Conservation (phyloP, 2,329 filamentous ascomycete genomes). For the Incumbomyces delicatus region DNA sequence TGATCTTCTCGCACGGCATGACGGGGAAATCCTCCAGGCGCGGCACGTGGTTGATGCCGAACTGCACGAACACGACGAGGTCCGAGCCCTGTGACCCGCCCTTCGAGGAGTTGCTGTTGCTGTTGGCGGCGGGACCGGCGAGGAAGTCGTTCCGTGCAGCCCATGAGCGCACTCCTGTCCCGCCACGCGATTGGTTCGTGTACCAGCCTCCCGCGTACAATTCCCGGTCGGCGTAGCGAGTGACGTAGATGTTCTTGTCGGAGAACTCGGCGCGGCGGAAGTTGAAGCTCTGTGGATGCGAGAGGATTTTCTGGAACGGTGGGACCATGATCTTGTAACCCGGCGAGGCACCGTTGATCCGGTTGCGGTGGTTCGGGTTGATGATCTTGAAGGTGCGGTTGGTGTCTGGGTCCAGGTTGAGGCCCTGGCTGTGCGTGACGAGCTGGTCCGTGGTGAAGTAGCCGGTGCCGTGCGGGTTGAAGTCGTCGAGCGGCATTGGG, state of each 20-base stretch:
- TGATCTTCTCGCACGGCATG: constrained; percentile 52
- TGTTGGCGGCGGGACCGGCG: constrained; percentile 21
- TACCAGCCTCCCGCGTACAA: constrained; percentile 46
- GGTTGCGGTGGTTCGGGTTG: constrained; percentile 43
- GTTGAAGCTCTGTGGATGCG: constrained; percentile 39
- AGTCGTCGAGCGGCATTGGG: constrained; percentile 47
- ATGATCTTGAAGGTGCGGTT: constrained; percentile 51
- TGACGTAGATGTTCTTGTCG: constrained; percentile 47
- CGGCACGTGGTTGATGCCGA: constrained; percentile 55
- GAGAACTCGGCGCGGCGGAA: constrained; percentile 45
- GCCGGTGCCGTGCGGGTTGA: constrained; percentile 43
- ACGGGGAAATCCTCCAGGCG: constrained; percentile 58
- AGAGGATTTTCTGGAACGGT: constrained; percentile 50
- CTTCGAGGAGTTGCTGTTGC: no score
- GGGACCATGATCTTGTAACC: constrained; percentile 48
- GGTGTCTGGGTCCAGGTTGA: constrained; percentile 37
- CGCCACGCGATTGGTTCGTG: constrained; percentile 48
- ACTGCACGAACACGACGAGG: constrained; percentile 49
- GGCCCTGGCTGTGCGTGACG: constrained; percentile 37
- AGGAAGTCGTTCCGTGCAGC: no score
- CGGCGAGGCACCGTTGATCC: constrained; percentile 44
- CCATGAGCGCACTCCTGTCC: constrained; percentile 41
- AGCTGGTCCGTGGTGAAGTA: constrained; percentile 42
- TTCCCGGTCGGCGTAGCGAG: constrained; percentile 44
- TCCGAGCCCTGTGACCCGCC: no score